A percentile compares a stretch with the other conserved stretches of the same genome.
phyloP scores from a whole-genome alignment of 495 filamentous ascomycete genomes.

The Daldinia bambusicola region DNA sequence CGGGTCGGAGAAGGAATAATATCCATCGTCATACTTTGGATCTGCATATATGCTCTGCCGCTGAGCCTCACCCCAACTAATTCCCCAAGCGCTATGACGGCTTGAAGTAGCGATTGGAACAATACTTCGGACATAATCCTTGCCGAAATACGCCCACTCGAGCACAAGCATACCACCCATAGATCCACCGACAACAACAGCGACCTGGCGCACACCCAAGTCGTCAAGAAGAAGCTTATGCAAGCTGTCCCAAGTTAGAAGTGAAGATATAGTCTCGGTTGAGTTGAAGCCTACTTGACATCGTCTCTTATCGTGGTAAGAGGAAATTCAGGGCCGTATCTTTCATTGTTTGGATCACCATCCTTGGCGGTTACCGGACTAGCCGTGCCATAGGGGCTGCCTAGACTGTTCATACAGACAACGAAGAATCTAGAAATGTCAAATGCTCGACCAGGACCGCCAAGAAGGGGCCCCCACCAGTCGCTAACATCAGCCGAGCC shows the following conservation, averaged over 20 bases:
- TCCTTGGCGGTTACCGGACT: slow-evolving; percentile 93
- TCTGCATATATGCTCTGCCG: slow-evolving; percentile 98
- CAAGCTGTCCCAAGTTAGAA: slow-evolving; percentile 64
- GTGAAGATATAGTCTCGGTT: slow-evolving; percentile 7
- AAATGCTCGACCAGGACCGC: slow-evolving; percentile 88
- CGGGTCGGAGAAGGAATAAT: slow-evolving; percentile 85
- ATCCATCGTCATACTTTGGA: slow-evolving; percentile 97
- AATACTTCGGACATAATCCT: slow-evolving; percentile 89
- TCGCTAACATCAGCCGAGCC: slow-evolving; percentile 96
- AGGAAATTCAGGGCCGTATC: slow-evolving; percentile 96
- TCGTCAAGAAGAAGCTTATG: slow-evolving; percentile 93
- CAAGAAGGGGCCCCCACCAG: slow-evolving; percentile 97
- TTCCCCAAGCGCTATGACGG: slow-evolving; percentile 97
- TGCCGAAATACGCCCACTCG: slow-evolving; percentile 96
- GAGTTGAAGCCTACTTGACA: slow-evolving; percentile 74
- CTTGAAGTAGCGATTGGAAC: slow-evolving; percentile 96
- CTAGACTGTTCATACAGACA: slow-evolving; percentile 94
- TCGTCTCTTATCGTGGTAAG: slow-evolving; percentile 95
- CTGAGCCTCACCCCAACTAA: slow-evolving; percentile 98
- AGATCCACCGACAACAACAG: slow-evolving; percentile 92
- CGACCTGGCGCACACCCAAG: slow-evolving; percentile 85
- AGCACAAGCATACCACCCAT: slow-evolving; percentile 98
- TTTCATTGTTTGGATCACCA: slow-evolving; percentile 74
- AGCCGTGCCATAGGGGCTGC: slow-evolving; percentile 95
- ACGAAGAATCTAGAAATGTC: slow-evolving; percentile 93